Base-by-base conservation (phyloP, 2,329 filamentous ascomycete species). In the Diaporthe caulivora region DNA sequence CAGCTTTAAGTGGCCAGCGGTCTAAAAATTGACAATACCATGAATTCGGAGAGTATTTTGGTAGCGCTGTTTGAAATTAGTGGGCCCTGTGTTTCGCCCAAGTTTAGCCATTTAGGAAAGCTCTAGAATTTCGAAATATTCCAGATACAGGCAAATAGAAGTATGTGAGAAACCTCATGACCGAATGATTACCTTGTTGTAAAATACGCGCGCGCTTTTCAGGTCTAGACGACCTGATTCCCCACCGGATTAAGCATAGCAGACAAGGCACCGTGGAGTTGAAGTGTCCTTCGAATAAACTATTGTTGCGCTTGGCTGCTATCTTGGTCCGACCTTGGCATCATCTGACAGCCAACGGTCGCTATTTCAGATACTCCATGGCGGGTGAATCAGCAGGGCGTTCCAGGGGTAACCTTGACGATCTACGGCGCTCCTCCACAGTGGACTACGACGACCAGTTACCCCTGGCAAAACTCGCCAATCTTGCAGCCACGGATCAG, bases 301-400 rank as follows among this genome's bases (percentile, higher is more conserved):
- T 67, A 37, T 51, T 18, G 9, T 51, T 8, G 29, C 44, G 7
- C 62, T 65, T 51, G 62, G 62, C 62, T 24, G 10, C 21, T 18
- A 40, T 21, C 31, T 37, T 53, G 31, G 62, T n/a, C 11, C 44
- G 3, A 26, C 51, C 62, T 67, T 67, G 62, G 62, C 62, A 67
- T 26, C n/a, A 67, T 53, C 62, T 67, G 62, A 53, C 47, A 53
- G 62, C 47, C n/a, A 67, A 67, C 47, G 62, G 62, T 40, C 31
- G 29, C 44, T 67, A 53, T 40, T 53, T 67, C 13, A 18, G 44
- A 17, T 67, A 40, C 44, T 51, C 44, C 31, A 26, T 51, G 21
- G 21, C 15, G 17, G n/a, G 18, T 24, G 21, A 18, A 24, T 40
- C 44, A 6, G n/a, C 29, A 29, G 15, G 15, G 47, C 62, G 62